A percentile compares a stretch with the other conserved stretches of the same genome.
Evolutionary conservation across 208 protist genomes (phyloP).

Genomic region (Strigomonas culicis): DNA sequence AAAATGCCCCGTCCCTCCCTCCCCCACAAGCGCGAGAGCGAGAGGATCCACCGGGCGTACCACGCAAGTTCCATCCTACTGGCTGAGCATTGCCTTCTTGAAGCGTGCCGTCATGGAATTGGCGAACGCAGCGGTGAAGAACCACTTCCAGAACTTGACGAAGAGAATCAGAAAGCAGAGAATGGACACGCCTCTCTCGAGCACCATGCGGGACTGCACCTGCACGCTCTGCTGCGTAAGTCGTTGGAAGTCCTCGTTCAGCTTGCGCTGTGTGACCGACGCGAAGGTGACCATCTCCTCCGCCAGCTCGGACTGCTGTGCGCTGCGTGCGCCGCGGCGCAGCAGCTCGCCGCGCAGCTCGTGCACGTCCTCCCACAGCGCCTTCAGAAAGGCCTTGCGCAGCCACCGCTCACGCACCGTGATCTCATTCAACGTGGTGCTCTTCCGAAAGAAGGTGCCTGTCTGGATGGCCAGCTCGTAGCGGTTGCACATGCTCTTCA

Average conservation of each 20-base stretch:
- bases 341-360: conserved; percentile 85
- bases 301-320: conserved; percentile 85
- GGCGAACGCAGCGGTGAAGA: conserved; percentile 59
- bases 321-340: conserved; percentile 79
- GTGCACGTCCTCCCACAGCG: conserved; percentile 87
- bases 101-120: conserved; percentile 71
- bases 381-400: conserved; percentile 84
- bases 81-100: conserved; percentile 52
- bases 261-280: conserved; percentile 71
- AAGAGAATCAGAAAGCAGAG: conserved; percentile 53
- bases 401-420: conserved; percentile 86
- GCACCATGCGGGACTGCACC: conserved; percentile 68
- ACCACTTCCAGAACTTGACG: conserved; percentile 80
- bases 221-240: conserved; percentile 81
- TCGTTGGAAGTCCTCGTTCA: conserved; percentile 87
- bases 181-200: conserved; percentile 60
- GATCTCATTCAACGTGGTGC: conserved; percentile 79
- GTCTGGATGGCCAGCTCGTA: conserved; percentile 87
- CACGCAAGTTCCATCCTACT: no score
- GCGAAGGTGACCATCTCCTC: conserved; percentile 89
- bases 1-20: no score
- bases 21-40: no score
- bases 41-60: no score
- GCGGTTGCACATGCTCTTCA: conserved; percentile 83
- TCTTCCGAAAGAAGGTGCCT: conserved; percentile 82